These are phyloP conservation scores for Auriscalpium microsporum DNA, from an alignment of 768 basidiomycete genomes.

Conservation along the genomic window DNA sequence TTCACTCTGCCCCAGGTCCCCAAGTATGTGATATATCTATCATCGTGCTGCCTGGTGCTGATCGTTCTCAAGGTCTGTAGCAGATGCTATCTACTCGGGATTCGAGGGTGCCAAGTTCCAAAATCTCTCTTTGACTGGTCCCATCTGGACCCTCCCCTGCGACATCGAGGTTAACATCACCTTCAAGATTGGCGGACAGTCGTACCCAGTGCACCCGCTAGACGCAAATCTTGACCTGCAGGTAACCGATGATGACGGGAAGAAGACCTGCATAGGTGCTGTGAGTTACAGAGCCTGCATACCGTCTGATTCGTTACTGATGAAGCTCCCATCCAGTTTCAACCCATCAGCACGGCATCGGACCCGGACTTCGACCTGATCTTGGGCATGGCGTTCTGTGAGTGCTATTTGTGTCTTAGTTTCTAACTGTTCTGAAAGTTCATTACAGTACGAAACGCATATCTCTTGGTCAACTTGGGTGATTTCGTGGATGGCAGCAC, in stretches of 20 bases:
- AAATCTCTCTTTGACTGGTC: constrained; percentile 31
- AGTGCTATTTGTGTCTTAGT: constrained; percentile 18
- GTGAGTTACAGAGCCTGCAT: constrained; percentile 26
- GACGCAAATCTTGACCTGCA: constrained; percentile 36
- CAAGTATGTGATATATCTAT: constrained; percentile 22
- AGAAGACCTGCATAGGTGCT: constrained; percentile 30
- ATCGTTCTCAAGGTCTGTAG: constrained; percentile 30
- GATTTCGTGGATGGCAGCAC: constrained; percentile 41
- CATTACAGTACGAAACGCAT: constrained; percentile 53
- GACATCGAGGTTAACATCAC: constrained; percentile 54
- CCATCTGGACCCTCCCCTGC: constrained; percentile 58
- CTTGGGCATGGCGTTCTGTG: constrained; percentile 67
- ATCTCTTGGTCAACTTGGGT: constrained; percentile 57
- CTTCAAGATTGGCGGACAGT: constrained; percentile 48
- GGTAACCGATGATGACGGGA: constrained; percentile 15
- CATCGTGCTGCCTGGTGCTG: constrained; percentile 11
- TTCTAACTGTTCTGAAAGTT: not conserved
- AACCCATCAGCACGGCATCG: constrained; percentile 48
- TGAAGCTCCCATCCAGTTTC: constrained; percentile 39
- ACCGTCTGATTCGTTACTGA: not conserved
- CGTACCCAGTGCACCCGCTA: constrained; percentile 57
- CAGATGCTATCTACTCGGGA: constrained; percentile 52
- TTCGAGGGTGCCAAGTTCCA: constrained; percentile 45
- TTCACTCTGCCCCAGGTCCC: constrained; percentile 61
- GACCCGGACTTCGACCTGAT: constrained; percentile 53